Conservation (phyloP, 2,329 filamentous ascomycete species). For the Epichloe sibirici region DNA sequence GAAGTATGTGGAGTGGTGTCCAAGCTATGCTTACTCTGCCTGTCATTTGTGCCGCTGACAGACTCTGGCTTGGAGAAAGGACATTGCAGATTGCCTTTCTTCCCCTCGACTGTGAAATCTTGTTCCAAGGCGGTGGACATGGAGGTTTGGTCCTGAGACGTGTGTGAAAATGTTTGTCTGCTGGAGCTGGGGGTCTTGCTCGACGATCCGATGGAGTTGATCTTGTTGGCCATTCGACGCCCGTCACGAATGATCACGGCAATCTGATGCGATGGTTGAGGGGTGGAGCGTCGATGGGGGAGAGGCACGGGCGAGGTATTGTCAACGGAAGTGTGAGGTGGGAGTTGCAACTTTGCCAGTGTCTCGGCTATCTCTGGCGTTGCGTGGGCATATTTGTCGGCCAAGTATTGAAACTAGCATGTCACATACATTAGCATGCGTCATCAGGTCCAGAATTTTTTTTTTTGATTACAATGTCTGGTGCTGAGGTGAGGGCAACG, state of each 20-base stretch:
- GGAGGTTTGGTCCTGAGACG: constrained; percentile 37
- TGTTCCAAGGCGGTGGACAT: constrained; percentile 62
- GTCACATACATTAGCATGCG: constrained; percentile 13
- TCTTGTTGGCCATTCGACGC: constrained; percentile 42
- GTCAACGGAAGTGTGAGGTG: constrained; percentile 37
- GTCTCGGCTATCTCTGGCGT: constrained; percentile 55
- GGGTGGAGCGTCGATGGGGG: constrained; percentile 35
- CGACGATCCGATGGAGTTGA: constrained; percentile 35
- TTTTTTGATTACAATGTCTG: background rate
- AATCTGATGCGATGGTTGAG: constrained; percentile 37
- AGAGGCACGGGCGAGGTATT: constrained; percentile 41
- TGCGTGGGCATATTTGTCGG: constrained; percentile 55
- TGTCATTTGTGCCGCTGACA: constrained; percentile 18
- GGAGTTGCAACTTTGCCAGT: constrained; percentile 53
- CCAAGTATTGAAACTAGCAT: constrained; percentile 48
- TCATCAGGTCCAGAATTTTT: background rate
- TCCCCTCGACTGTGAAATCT: constrained; percentile 82
- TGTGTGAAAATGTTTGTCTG: constrained; percentile 33
- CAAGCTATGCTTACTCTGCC: constrained; percentile 9
- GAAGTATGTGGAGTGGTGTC: constrained; percentile 37
- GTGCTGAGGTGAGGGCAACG: background rate
- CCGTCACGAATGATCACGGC: constrained; percentile 54
- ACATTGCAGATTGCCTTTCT: constrained; percentile 66
- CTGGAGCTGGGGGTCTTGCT: constrained; percentile 40
- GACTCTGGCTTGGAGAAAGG: constrained; percentile 51